Conservation (phyloP, 2,329 filamentous ascomycete species). For the Penicillium sp. region DNA sequence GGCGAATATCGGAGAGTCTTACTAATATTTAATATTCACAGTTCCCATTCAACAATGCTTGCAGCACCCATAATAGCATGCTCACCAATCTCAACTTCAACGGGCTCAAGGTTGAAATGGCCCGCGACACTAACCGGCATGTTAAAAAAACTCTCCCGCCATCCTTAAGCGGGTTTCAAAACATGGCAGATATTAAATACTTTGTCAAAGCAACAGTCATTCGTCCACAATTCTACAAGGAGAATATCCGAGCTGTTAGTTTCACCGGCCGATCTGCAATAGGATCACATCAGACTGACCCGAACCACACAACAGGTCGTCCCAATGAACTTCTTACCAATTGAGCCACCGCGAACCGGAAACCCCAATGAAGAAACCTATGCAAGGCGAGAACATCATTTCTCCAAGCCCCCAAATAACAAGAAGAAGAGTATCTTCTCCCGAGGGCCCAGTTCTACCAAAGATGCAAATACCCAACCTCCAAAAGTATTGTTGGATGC, state of each 20-base stretch:
- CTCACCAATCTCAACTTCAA: slow-evolving; percentile 52
- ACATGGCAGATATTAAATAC: slow-evolving; percentile 87
- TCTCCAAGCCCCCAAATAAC: slow-evolving; percentile 44
- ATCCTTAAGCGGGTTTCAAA: slow-evolving; percentile 82
- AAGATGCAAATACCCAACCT: slow-evolving; percentile 39
- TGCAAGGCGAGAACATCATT: slow-evolving; percentile 72
- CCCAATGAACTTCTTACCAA: slow-evolving; percentile 85
- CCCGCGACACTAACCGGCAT: slow-evolving; percentile 60
- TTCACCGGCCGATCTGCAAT: neutral
- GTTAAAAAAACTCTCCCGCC: slow-evolving; percentile 86
- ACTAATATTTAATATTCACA: slow-evolving; percentile 32
- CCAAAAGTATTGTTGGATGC: slow-evolving; percentile 77
- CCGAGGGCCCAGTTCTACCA: slow-evolving; percentile 36
- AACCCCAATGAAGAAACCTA: slow-evolving; percentile 77
- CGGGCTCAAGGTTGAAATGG: slow-evolving; percentile 51
- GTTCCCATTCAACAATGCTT: slow-evolving; percentile 57
- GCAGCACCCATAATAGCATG: slow-evolving; percentile 49
- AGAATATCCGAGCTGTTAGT: slow-evolving; percentile 71
- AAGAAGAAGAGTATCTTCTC: slow-evolving; percentile 67
- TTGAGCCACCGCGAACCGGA: slow-evolving; percentile 79
- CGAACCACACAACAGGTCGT: slow-evolving; percentile 35
- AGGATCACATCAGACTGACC: neutral
- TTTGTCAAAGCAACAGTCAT: slow-evolving; percentile 95
- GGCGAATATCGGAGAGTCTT: neutral
- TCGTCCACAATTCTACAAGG: slow-evolving; percentile 84